phyloP scores from a whole-genome alignment of 805 yeast genomes.

The Kuraishia ogatae region DNA sequence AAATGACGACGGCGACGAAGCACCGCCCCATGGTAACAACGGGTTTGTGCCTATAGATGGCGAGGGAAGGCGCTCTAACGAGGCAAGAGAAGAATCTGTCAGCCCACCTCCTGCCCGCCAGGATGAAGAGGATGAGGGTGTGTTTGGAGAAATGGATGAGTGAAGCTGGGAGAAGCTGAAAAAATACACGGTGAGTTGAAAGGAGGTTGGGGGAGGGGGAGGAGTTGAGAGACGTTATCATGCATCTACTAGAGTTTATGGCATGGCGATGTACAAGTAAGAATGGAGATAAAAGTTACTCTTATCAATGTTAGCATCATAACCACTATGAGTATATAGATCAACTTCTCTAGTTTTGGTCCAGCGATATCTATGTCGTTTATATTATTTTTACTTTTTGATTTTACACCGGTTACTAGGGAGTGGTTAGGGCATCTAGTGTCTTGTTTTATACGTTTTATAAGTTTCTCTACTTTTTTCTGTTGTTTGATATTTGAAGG shows the following conservation, averaged over 20 bases:
- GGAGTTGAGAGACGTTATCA: no score
- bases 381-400: background rate
- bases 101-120: background rate
- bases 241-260: no score
- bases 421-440: background rate
- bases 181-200: no score
- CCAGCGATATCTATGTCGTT: background rate
- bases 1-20: constrained; percentile 13
- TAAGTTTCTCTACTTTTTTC: background rate
- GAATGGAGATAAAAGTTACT: no score
- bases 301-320: no score
- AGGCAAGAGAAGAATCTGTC: constrained; percentile 7
- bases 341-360: background rate
- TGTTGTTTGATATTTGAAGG: background rate
- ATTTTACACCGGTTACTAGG: background rate
- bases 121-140: constrained; percentile 17
- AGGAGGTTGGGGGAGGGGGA: no score
- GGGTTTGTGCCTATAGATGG: constrained; percentile 2
- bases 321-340: no score
- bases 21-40: constrained; percentile 7
- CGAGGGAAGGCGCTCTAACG: constrained; percentile 4
- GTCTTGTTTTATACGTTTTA: background rate
- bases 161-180: background rate
- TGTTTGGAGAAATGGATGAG: constrained; percentile 29
- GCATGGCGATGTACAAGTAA: no score